Evolutionary conservation across 2,329 filamentous ascomycete genomes (phyloP).

Genomic region (Colletotrichum euphorbiae): DNA sequence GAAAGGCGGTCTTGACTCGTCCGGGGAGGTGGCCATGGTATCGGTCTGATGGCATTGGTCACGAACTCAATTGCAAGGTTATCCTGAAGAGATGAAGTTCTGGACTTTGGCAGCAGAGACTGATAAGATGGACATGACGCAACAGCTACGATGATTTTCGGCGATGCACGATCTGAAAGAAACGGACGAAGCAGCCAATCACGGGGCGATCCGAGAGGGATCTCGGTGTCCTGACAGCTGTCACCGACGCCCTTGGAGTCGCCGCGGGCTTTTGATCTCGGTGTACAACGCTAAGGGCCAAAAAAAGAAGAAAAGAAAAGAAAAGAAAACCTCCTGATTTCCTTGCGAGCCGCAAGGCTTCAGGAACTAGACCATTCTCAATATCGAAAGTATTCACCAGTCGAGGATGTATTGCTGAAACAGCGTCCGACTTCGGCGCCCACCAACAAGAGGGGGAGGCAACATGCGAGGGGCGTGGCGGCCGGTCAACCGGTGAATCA

Average conservation of each 20-base stretch:
- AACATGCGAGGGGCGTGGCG: neutral
- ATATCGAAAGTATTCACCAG: neutral
- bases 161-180: neutral
- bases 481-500: conserved; percentile 20
- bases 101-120: neutral
- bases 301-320: too few species aligned
- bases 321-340: neutral
- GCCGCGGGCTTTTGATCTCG: conserved; percentile 29
- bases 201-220: neutral
- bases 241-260: conserved; percentile 17
- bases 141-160: neutral
- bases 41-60: neutral
- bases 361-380: neutral
- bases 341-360: neutral
- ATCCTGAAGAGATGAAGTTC: neutral
- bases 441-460: neutral
- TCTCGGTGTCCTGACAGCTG: conserved; percentile 27
- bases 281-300: neutral
- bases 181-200: conserved; percentile 25
- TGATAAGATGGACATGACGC: neutral
- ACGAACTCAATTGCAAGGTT: neutral
- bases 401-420: neutral
- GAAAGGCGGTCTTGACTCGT: conserved; percentile 54
- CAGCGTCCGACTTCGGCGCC: neutral
- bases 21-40: conserved; percentile 21